Conservation (phyloP, 352 stramenopile species). For the Pythium brachiatum region DNA sequence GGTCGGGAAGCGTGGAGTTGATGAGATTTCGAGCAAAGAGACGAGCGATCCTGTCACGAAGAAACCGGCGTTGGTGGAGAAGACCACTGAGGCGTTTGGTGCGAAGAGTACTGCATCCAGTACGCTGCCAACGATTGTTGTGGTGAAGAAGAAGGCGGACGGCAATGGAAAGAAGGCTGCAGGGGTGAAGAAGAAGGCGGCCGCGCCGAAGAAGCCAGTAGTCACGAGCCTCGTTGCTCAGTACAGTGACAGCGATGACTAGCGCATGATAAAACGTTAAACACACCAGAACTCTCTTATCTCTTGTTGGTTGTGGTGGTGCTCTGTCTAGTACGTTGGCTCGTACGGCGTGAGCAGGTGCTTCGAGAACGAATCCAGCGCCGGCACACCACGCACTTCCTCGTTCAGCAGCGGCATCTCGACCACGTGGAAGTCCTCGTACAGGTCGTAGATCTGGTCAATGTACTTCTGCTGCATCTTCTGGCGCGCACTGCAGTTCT, state of each 20-base stretch:
- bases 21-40: conserved; percentile 6
- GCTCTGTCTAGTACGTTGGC: conserved; percentile 45
- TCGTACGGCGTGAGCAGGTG: conserved; percentile 94
- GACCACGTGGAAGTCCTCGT: conserved; percentile 99
- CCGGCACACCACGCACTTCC: conserved; percentile 96
- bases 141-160: conserved; percentile 32
- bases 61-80: conserved; percentile 18
- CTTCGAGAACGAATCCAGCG: conserved; percentile 93
- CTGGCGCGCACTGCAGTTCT: conserved; percentile 95
- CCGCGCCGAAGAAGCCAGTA: conserved; percentile 29
- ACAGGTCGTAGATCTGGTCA: conserved; percentile 99
- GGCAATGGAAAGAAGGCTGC: conserved; percentile 33
- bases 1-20: conserved; percentile 28
- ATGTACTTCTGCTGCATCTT: conserved; percentile 99
- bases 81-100: not conserved
- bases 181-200: conserved; percentile 30
- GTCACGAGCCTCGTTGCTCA: conserved; percentile 64
- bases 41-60: conserved; percentile 7
- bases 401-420: conserved; percentile 98
- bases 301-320: conserved; percentile 10
- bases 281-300: not conserved
- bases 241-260: conserved; percentile 76
- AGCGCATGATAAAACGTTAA: conserved; percentile 26
- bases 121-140: conserved; percentile 20
- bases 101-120: conserved; percentile 6